Evolutionary conservation across 2,329 filamentous ascomycete genomes (phyloP).

Genomic region (Venturia pyrina): DNA sequence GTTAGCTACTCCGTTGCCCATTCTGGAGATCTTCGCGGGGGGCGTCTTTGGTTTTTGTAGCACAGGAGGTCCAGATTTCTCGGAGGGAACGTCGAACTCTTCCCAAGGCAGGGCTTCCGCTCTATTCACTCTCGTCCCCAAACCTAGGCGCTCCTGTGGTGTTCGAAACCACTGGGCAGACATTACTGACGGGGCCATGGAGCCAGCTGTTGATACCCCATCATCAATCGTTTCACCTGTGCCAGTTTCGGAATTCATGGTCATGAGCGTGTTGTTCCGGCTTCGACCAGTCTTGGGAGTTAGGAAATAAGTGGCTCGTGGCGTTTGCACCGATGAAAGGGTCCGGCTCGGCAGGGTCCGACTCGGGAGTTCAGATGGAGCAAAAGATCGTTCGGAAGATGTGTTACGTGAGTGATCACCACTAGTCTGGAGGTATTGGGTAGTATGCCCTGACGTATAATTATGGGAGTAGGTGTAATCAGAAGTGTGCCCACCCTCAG

Average conservation of each 20-base stretch:
- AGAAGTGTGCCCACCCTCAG: neutral
- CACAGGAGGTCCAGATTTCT: neutral
- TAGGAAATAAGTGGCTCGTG: neutral
- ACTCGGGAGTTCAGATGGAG: neutral
- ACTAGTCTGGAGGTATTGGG: neutral
- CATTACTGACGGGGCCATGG: slow-evolving; percentile 24
- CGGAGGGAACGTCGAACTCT: neutral
- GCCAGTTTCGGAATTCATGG: neutral
- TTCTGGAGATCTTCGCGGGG: neutral
- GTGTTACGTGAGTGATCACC: neutral
- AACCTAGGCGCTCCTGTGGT: slow-evolving; percentile 26
- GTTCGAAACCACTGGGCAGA: slow-evolving; percentile 27
- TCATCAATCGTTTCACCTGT: neutral
- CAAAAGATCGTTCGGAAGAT: neutral
- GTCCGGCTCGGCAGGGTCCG: neutral
- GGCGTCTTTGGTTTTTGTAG: neutral
- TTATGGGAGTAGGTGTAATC: neutral
- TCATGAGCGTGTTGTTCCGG: slow-evolving; percentile 6
- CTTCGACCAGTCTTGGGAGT: slow-evolving; percentile 1
- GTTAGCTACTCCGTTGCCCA: neutral
- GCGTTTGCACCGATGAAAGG: neutral
- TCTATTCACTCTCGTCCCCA: slow-evolving; percentile 25
- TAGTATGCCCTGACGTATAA: neutral
- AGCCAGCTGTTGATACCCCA: neutral
- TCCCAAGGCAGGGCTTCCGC: slow-evolving; percentile 26